Base-by-base conservation (phyloP, 2,329 filamentous ascomycete genomes). In the Epicoccum nigrum region DNA sequence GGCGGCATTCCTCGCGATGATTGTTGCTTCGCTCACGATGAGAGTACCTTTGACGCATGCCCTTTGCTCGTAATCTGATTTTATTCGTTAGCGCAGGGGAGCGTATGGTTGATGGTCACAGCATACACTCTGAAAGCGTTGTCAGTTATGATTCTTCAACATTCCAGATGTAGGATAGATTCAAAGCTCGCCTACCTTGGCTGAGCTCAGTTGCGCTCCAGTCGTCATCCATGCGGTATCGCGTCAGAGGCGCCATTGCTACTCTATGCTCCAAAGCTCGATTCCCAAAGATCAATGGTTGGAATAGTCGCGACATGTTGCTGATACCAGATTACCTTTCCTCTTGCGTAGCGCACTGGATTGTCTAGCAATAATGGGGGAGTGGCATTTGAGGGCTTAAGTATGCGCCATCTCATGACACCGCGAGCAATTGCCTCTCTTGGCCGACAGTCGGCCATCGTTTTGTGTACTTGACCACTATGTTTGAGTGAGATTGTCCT, bases 21-120 rank as follows among this genome's bases (percentile, higher is more conserved):
- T 77, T 7, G 80, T 81, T 2, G 76, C 83, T 64, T 86, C 84
- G 2, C 77, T 78, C 53, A 86, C 81, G 15, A 87, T 63, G 2
- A 87, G 71, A 0, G 81, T 84, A 15, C 82, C 82, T 1, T 77
- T 74, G 1, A 76, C 70, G 12, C 71, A 72, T 34, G 74, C 78
- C 28, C 82, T 76, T 59, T 84, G 81, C 6, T 67, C 68, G 60
- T 84, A 84, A 70, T 84, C n/a, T n/a, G n/a, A n/a, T n/a, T n/a
- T n/a, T n/a, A n/a, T n/a, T n/a, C n/a, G n/a, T n/a, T n/a, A n/a
- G n/a, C n/a, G n/a, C n/a, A n/a, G n/a, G n/a, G n/a, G n/a, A n/a
- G n/a, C n/a, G n/a, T n/a, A n/a, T n/a, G n/a, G n/a, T n/a, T n/a
- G n/a, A n/a, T n/a, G n/a, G n/a, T n/a, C n/a, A n/a, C n/a, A n/a